Conservation (phyloP, 306 rosid genomes). For the Vachellia collinsii region DNA sequence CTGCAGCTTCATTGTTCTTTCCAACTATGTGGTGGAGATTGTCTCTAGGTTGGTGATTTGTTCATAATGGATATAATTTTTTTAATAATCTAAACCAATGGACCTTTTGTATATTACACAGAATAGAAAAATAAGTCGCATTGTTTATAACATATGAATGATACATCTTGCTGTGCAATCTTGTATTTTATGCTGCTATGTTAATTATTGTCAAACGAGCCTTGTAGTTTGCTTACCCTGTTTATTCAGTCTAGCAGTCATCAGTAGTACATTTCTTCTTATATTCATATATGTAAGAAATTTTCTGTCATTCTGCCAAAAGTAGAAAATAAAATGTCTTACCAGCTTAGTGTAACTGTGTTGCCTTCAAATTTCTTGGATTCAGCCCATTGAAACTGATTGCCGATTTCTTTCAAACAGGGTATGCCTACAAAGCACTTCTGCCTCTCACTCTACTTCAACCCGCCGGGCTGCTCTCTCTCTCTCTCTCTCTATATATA, state of each 20-base stretch:
- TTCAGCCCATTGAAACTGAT: no score
- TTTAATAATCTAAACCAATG: neutral
- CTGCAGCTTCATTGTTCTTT: constrained; percentile 9
- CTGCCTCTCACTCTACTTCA: neutral
- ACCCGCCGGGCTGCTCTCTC: no score
- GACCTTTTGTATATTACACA: neutral
- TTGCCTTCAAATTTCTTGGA: no score
- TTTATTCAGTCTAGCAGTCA: neutral
- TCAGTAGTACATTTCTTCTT: constrained; percentile 11
- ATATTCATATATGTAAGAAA: neutral
- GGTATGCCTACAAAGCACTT: no score
- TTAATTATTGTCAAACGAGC: neutral
- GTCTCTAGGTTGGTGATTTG: constrained; percentile 24
- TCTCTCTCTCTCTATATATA: no score
- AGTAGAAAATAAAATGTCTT: constrained; percentile 9
- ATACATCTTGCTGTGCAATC: neutral
- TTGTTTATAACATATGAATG: neutral
- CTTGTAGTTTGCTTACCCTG: neutral
- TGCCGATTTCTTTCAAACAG: no score
- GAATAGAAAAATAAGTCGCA: neutral
- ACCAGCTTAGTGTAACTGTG: no score
- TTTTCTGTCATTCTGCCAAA: constrained; percentile 13
- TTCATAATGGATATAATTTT: constrained; percentile 4
- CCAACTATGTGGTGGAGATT: constrained; percentile 31
- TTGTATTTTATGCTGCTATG: neutral